Evolutionary conservation across 192 early-diverging fungal species (phyloP).

Genomic region (Pilobolus umbonatus): DNA sequence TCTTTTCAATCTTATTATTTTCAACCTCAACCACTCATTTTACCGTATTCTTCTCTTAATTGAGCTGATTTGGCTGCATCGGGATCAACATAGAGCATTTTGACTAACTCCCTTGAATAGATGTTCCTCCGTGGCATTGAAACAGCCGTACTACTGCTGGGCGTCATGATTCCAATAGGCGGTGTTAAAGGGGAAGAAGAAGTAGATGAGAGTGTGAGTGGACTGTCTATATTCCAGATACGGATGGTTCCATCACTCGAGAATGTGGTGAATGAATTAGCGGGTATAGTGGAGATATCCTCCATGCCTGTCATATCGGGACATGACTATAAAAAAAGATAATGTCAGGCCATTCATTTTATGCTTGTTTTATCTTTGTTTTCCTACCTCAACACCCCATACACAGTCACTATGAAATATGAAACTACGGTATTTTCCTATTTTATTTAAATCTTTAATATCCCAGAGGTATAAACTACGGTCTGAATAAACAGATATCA

Average conservation of each 20-base stretch:
- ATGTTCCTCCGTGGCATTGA: conserved; percentile 40
- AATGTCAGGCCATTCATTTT: no score
- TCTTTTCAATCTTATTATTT: neutral
- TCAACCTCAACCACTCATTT: neutral
- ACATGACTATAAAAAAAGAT: conserved; percentile 14
- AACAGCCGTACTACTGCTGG: conserved; percentile 10
- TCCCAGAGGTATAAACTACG: conserved; percentile 74
- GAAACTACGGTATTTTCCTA: conserved; percentile 55
- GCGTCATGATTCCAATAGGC: neutral
- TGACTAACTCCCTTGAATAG: conserved; percentile 55
- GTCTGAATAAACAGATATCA: conserved; percentile 69
- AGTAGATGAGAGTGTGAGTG: neutral
- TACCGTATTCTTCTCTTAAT: conserved; percentile 22
- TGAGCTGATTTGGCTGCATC: conserved; percentile 37
- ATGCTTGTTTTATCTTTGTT: no score
- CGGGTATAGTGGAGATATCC: conserved; percentile 22
- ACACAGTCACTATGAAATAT: conserved; percentile 71
- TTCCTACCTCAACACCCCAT: conserved; percentile 79
- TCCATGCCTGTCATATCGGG: neutral
- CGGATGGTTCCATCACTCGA: conserved; percentile 74
- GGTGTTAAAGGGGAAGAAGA: conserved; percentile 4
- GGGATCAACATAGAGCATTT: conserved; percentile 54
- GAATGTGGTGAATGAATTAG: conserved; percentile 64
- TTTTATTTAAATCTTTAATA: conserved; percentile 50
- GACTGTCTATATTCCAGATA: conserved; percentile 71